Base-by-base conservation (phyloP, 2,329 filamentous ascomycete genomes). In the Trichophyton schoenleinii region DNA sequence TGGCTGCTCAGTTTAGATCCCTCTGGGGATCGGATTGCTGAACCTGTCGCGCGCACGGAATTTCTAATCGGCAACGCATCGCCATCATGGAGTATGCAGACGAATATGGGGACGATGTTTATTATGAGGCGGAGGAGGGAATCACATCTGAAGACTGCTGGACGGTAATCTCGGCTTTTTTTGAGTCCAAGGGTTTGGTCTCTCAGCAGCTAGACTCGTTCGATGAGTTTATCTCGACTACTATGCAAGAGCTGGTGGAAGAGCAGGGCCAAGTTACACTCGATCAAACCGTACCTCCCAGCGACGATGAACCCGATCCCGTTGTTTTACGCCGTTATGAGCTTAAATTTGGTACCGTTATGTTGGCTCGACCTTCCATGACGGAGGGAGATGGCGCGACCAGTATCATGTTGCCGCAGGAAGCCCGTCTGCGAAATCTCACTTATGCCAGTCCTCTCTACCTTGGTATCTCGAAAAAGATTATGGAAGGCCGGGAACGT, bases 91-190 rank as follows among this genome's bases (percentile, higher is more conserved):
- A 79, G 63, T 81, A 81, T 69, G 80, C 83, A 61, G 80, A 82
- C 59, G 82, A 85, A 65, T 89, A 90, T 71, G 86, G 87, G 64
- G 83, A 85, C 66, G 82, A 83, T 65, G 83, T 85, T 65, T 87
- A 87, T 68, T 83, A 82, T 64, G 84, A 87, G 63, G 84, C 78
- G 63, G 84, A 82, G 63, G 85, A 87, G 64, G 85, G 78, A 46
- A 96, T 97, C 77, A 96, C 91, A 28, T 89, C 91, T 64, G 94
- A 97, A 79, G 95, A 99, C 77, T 96, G 91, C 80, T 99, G 95
- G 94, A 88, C 88, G 66, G 92, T 97, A 70, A 97, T 99, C 73
- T 91, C 89, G 61, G 88, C 94, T 8, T 97, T 96, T 80, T 99
- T 99, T 78, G 90, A 96, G 68, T 83, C 86, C 65, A 99, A 97